Base-by-base conservation (phyloP, 257 asterid genomes). In the Linaria vulgaris region DNA sequence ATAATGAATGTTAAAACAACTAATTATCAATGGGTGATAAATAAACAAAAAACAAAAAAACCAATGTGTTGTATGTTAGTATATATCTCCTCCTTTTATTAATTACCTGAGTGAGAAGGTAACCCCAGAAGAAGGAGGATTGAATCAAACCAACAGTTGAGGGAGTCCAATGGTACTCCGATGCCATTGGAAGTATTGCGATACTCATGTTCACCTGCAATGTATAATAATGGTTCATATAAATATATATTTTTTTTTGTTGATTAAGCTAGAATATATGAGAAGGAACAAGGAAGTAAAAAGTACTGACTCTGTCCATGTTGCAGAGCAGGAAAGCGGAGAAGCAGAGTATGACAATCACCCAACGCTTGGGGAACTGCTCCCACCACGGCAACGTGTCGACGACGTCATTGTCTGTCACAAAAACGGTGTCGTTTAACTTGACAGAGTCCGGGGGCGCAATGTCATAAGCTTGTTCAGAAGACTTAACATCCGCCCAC, bases 141-240 rank as follows among this genome's bases (percentile, higher is more conserved):
- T 90, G 97, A 56, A 90, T 83, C 45, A 87, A 67, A 70, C 97
- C 97, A 74, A 90, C 97, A 19, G 97, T 90, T 20, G 94, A 65
- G 2, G 91, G 85, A 72, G 86, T 78, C 97, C 97, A 90, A 21
- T 83, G 68, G 72, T 19, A 83, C 74, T 88, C 97, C 8, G 92
- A 58, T 52, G 97, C 66, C 97, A 90, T 90, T 38, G 97, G 97
- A 66, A 90, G 97, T 68, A 90, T 90, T 23, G 96, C 96, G 62
- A 90, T 88, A 75, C 97, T 88, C 97, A 90, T 90, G 86, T 90
- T 90, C 51, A 89, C 97, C 97, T 89, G 81, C 72, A 75, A n/a
- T n/a, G 21, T 16, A 74, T 0, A 59, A 43, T 48, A 55, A n/a
- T n/a, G n/a, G n/a, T n/a, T n/a, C n/a, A n/a, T n/a, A n/a, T n/a